A percentile compares a stretch with the other conserved stretches of the same genome.
Conservation (phyloP, 202 grass and related monocot genomes). For the Digitaria exilis region DNA sequence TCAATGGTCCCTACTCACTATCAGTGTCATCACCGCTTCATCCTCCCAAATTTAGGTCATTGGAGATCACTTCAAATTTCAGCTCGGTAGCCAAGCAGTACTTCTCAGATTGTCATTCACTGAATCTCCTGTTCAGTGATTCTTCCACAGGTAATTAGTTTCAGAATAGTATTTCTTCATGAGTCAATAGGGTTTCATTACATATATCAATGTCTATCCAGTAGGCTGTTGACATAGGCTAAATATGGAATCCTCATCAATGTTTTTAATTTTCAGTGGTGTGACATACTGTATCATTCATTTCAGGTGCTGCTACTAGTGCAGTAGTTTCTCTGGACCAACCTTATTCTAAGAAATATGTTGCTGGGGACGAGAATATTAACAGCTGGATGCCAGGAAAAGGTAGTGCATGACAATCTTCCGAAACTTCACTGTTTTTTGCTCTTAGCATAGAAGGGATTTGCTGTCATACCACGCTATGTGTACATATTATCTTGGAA, state of each 20-base stretch:
- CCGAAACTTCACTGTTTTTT: not conserved
- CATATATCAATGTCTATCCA: constrained; percentile 24
- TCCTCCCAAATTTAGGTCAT: constrained; percentile 84
- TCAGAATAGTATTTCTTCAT: not conserved
- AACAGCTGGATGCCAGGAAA: constrained; percentile 47
- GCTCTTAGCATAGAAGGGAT: not conserved
- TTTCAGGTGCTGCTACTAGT: constrained; percentile 41
- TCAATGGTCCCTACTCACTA: constrained; percentile 86
- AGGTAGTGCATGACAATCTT: constrained; percentile 23
- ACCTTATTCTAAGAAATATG: constrained; percentile 47
- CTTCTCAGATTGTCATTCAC: constrained; percentile 86
- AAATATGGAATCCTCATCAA: constrained; percentile 27
- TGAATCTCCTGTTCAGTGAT: constrained; percentile 87
- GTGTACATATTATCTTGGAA: constrained; percentile 3
- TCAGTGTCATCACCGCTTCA: constrained; percentile 81
- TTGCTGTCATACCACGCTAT: not conserved
- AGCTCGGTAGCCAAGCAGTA: constrained; percentile 88
- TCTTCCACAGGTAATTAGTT: constrained; percentile 58
- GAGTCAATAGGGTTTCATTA: constrained; percentile 1
- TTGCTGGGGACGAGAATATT: constrained; percentile 35
- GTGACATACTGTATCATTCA: constrained; percentile 3
- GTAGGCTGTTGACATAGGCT: constrained; percentile 28
- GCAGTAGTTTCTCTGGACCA: constrained; percentile 37
- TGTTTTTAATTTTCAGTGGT: constrained; percentile 15
- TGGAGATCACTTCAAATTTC: constrained; percentile 68